These are phyloP conservation scores for Pichia sporocuriosa DNA, from an alignment of 805 yeast genomes.

Conservation along the genomic window DNA sequence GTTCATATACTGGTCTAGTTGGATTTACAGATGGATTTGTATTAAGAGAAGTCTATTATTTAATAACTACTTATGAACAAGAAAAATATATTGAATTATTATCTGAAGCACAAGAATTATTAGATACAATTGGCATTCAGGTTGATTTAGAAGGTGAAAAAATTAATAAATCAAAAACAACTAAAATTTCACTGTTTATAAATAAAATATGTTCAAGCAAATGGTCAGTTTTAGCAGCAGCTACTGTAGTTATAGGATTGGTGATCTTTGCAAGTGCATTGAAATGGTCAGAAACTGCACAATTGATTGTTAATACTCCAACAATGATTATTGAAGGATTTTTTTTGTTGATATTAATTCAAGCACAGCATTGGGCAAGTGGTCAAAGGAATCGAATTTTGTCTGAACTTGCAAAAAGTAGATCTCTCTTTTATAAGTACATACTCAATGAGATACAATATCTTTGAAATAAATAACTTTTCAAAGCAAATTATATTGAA, in stretches of 20 bases:
- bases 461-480: too few species aligned
- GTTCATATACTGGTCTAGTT: constrained; percentile 39
- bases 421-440: constrained; percentile 9
- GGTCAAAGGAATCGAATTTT: constrained; percentile 12
- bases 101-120: constrained; percentile 28
- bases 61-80: constrained; percentile 20
- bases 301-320: constrained; percentile 35
- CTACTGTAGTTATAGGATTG: constrained; percentile 26
- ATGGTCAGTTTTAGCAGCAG: constrained; percentile 28
- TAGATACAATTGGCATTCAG: constrained; percentile 24
- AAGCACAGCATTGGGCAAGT: constrained; percentile 31
- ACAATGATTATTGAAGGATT: constrained; percentile 40
- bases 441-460: not conserved
- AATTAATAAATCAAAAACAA: not conserved
- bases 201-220: constrained; percentile 29
- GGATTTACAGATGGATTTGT: constrained; percentile 40
- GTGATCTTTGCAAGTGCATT: constrained; percentile 30
- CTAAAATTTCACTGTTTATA: constrained; percentile 19
- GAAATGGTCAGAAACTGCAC: constrained; percentile 36
- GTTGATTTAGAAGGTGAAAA: constrained; percentile 10
- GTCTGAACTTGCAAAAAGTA: constrained; percentile 10
- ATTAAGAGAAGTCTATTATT: constrained; percentile 32
- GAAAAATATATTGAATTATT: constrained; percentile 24
- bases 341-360: constrained; percentile 32
- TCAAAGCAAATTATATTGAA: too few species aligned